Evolutionary conservation across 2,329 filamentous ascomycete species (phyloP).

Genomic region (Penicillium sp.): DNA sequence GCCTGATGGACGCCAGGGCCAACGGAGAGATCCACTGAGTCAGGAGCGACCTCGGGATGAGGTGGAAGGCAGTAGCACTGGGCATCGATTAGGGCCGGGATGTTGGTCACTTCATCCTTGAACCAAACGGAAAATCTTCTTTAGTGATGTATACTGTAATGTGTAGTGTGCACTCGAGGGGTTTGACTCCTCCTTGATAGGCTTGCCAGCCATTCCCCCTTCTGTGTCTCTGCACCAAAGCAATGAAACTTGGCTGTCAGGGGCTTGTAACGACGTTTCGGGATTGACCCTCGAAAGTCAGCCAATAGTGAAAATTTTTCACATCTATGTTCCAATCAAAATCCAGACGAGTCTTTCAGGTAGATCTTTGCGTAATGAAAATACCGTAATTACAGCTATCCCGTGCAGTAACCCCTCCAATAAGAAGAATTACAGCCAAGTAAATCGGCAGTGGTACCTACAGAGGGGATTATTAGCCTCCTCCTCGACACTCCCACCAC

Average conservation of each 20-base stretch:
- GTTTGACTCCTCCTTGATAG: not conserved
- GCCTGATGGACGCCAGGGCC: constrained; percentile 10
- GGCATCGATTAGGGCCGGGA: not conserved
- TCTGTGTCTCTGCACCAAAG: not conserved
- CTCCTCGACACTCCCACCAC: no score
- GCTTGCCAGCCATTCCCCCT: not conserved
- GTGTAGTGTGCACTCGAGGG: not conserved
- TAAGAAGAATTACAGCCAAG: not conserved
- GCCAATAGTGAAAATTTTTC: not conserved
- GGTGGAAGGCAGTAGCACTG: not conserved
- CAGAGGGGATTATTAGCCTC: not conserved
- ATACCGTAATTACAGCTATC: not conserved
- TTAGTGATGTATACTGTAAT: no score
- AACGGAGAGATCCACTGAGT: constrained; percentile 5
- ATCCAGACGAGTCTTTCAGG: not conserved
- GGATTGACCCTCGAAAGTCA: not conserved
- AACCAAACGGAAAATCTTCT: not conserved
- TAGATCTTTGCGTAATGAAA: not conserved
- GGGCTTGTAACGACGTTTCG: not conserved
- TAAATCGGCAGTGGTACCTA: not conserved
- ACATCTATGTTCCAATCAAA: not conserved
- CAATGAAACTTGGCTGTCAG: not conserved
- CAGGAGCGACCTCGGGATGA: not conserved
- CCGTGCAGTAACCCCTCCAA: not conserved
- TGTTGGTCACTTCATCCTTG: not conserved